Percentiles rank a stretch among this genome's conserved stretches.
Evolutionary conservation across 1,139 yeast species (phyloP).

Genomic region (Magnusiomyces clavatus): DNA sequence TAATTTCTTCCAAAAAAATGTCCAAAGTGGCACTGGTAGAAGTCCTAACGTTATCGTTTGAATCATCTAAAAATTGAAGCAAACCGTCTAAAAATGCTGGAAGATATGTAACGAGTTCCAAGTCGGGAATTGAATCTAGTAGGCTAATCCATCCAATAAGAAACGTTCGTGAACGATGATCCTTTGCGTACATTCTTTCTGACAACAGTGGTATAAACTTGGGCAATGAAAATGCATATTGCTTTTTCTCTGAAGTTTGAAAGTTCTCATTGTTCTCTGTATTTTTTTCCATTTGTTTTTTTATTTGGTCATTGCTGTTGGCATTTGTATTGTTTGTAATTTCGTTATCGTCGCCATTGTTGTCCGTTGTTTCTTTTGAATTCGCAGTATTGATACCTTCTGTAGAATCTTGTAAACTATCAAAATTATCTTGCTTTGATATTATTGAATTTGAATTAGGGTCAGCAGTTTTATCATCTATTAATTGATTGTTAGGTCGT

Average conservation of each 20-base stretch:
- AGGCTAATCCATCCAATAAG: constrained; percentile 89
- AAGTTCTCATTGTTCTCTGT: neutral
- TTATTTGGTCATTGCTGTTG: constrained; percentile 22
- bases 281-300: constrained; percentile 7
- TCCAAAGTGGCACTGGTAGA: constrained; percentile 76
- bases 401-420: constrained; percentile 27
- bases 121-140: constrained; percentile 84
- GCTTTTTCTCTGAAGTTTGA: constrained; percentile 16
- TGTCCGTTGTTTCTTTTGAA: constrained; percentile 15
- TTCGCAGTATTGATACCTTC: too few species aligned
- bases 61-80: constrained; percentile 68
- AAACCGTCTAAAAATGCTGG: constrained; percentile 89
- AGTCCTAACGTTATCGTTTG: constrained; percentile 81
- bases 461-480: constrained; percentile 2
- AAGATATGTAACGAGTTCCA: constrained; percentile 76
- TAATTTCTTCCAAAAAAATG: constrained; percentile 71
- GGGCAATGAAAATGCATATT: constrained; percentile 74
- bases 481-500: too few species aligned
- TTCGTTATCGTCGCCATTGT: constrained; percentile 26
- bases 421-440: constrained; percentile 22
- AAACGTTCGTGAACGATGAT: constrained; percentile 88
- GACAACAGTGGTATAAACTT: constrained; percentile 83
- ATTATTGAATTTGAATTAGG: too few species aligned
- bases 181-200: constrained; percentile 86
- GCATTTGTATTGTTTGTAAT: too few species aligned